Evolutionary conservation across 352 stramenopile species (phyloP), one percentile per base, ranked within the genome.

Genomic region (Pythium biforme): DNA sequence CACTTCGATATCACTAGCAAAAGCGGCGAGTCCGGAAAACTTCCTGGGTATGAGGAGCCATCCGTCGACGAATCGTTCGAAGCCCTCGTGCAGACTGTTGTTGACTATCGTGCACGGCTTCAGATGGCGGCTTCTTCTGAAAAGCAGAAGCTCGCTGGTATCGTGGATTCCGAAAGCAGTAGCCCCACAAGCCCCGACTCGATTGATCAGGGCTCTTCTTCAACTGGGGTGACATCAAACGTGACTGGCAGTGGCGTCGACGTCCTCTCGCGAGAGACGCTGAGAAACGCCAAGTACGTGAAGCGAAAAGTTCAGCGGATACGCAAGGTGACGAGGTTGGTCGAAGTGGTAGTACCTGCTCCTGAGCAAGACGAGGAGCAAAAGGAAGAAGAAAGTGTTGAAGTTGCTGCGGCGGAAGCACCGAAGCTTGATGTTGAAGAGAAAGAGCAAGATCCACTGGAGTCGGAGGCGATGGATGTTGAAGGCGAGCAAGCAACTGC

Each of bases 121-220:
- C 77, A 90, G 59, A 89, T 92, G 76, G 83, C 81, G 12, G 79
- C 72, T 17, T 74, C 58, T 25, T 85, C 89, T 17, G 83, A 92
- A 48, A 92, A 89, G 58, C 76, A 82, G 29, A 90, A 89, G 41
- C 50, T 92, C 0, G 40, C 23, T 12, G 27, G 45, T 2, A 56
- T 72, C 8, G 41, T 68, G n/a, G 66, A 72, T 23, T 45, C 65
- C 1, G 59, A 59, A 20, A 20, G 5, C 26, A 49, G 17, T n/a
- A 25, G 26, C 27, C 17, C 56, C 9, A 33, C 46, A 6, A 56
- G 31, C 22, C 27, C 45, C 11, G 26, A 46, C 26, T 37, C 33
- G 0, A 40, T 9, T 46, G 56, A 43, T 43, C 37, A 43, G 3
- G 33, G 4, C 52, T 39, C 15, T 4, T 34, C 49, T 15, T 55